Conservation (phyloP, 2,329 filamentous ascomycete species). For the Alternaria metachromatica region DNA sequence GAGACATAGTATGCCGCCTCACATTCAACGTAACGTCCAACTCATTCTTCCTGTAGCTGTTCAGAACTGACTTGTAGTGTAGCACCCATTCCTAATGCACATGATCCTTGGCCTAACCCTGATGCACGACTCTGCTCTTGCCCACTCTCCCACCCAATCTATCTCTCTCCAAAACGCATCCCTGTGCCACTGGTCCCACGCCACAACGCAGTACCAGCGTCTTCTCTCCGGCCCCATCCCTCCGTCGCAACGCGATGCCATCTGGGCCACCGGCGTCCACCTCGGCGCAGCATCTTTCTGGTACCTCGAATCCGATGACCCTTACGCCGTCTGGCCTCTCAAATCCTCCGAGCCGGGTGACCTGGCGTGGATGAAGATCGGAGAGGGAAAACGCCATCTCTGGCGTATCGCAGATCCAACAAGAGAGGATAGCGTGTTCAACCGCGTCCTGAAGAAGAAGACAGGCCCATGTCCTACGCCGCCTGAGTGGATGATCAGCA, state of each 20-base stretch:
- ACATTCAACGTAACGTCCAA: constrained; percentile 48
- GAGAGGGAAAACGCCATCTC: constrained; percentile 62
- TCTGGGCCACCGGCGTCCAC: constrained; percentile 57
- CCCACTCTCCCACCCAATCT: constrained; percentile 15
- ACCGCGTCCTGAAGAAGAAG: constrained; percentile 35
- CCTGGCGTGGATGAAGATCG: constrained; percentile 66
- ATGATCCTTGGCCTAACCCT: constrained; percentile 60
- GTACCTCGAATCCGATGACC: constrained; percentile 51
- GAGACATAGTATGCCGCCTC: constrained; percentile 48
- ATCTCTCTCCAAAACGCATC: constrained; percentile 47
- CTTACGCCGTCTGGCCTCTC: constrained; percentile 64
- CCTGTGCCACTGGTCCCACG: constrained; percentile 56
- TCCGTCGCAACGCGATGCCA: constrained; percentile 53
- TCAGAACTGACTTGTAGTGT: not conserved
- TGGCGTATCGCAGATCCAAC: constrained; percentile 60
- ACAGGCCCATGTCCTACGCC: constrained; percentile 5
- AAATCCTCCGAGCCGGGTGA: constrained; percentile 52
- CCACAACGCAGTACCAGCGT: constrained; percentile 57
- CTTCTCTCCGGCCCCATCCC: constrained; percentile 49
- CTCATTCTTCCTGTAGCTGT: not conserved
- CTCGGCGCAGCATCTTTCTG: constrained; percentile 57
- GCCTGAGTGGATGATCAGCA: constrained; percentile 15
- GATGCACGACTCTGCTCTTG: constrained; percentile 60
- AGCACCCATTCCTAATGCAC: constrained; percentile 64
- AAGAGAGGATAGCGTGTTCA: constrained; percentile 58